phyloP scores from a whole-genome alignment of 345 rosid species.

The Syzygium aqueum region DNA sequence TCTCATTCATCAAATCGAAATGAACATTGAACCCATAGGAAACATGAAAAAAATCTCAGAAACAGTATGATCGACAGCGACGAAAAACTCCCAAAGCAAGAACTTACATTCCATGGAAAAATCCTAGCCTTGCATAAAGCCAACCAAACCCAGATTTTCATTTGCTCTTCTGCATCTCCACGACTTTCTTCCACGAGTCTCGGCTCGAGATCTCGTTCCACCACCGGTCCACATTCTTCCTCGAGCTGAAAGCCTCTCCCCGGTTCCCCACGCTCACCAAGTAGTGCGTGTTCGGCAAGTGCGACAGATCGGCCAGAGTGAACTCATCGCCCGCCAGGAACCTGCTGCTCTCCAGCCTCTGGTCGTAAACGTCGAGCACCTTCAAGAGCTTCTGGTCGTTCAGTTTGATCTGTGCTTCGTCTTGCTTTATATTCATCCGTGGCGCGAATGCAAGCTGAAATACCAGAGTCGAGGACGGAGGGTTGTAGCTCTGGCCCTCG shows the following conservation, averaged over 20 bases:
- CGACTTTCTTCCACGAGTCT: constrained; percentile 68
- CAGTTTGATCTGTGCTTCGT: constrained; percentile 24
- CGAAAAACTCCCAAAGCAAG: background rate
- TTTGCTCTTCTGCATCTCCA: constrained; percentile 32
- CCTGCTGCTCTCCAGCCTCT: constrained; percentile 36
- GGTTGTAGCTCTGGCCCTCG: constrained; percentile 53
- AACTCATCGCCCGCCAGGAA: constrained; percentile 67
- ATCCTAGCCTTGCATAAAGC: background rate
- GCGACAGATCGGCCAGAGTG: constrained; percentile 65
- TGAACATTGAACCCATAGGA: background rate
- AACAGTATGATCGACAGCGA: background rate
- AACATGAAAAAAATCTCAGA: background rate
- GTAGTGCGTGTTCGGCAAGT: constrained; percentile 46
- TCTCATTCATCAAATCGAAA: background rate
- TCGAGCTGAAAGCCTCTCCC: constrained; percentile 33
- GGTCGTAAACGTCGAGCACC: constrained; percentile 56
- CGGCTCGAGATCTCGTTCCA: constrained; percentile 59
- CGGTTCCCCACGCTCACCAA: constrained; percentile 26
- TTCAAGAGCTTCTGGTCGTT: constrained; percentile 41
- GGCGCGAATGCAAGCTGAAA: constrained; percentile 62
- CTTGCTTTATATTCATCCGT: constrained; percentile 46
- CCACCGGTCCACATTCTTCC: constrained; percentile 63
- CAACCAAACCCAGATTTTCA: background rate
- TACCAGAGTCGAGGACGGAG: constrained; percentile 40
- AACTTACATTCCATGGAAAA: background rate